phyloP scores from a whole-genome alignment of 2,329 filamentous ascomycete genomes.

The Colletotrichum orchidophilum region DNA sequence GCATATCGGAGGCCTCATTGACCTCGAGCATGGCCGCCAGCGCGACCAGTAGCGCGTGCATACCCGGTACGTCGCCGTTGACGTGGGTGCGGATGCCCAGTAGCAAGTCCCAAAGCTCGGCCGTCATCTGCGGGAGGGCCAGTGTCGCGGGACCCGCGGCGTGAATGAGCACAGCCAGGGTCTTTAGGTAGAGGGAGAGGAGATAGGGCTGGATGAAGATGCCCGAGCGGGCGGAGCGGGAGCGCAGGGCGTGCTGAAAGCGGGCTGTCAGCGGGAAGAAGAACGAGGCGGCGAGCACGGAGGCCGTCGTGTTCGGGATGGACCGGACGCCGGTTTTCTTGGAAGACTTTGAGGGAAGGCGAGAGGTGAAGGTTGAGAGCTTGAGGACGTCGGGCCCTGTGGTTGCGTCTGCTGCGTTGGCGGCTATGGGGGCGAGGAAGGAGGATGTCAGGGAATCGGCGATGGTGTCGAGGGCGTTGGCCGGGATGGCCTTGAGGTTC shows the following conservation, averaged over 20 bases:
- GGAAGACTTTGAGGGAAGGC: slow-evolving; percentile 59
- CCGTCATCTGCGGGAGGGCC: slow-evolving; percentile 80
- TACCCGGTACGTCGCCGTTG: slow-evolving; percentile 70
- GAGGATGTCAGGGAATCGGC: slow-evolving; percentile 72
- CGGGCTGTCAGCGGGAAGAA: slow-evolving; percentile 88
- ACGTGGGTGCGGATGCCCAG: slow-evolving; percentile 71
- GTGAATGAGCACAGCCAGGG: slow-evolving; percentile 82
- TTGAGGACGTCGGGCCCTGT: slow-evolving; percentile 88
- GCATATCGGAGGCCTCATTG: slow-evolving; percentile 67
- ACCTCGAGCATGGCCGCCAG: slow-evolving; percentile 85
- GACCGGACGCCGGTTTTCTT: slow-evolving; percentile 57
- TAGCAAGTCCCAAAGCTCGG: slow-evolving; percentile 85
- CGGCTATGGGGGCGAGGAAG: slow-evolving; percentile 84
- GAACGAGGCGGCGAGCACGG: slow-evolving; percentile 78
- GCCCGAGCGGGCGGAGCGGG: slow-evolving; percentile 49
- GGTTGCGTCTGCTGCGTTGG: slow-evolving; percentile 80
- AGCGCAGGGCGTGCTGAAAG: slow-evolving; percentile 72
- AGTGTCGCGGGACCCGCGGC: slow-evolving; percentile 84
- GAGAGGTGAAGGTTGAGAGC: slow-evolving; percentile 86
- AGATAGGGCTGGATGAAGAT: slow-evolving; percentile 80
- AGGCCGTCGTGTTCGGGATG: slow-evolving; percentile 81
- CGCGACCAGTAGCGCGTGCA: slow-evolving; percentile 80
- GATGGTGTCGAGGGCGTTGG: slow-evolving; percentile 73
- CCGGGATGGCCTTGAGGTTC: slow-evolving; percentile 60
- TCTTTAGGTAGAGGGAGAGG: slow-evolving; percentile 84